Percentiles rank a stretch among this genome's conserved stretches.
These are phyloP conservation scores for Rhizopus microsporus DNA, from an alignment of 371 early-diverging fungal genomes.

Conservation along the genomic window DNA sequence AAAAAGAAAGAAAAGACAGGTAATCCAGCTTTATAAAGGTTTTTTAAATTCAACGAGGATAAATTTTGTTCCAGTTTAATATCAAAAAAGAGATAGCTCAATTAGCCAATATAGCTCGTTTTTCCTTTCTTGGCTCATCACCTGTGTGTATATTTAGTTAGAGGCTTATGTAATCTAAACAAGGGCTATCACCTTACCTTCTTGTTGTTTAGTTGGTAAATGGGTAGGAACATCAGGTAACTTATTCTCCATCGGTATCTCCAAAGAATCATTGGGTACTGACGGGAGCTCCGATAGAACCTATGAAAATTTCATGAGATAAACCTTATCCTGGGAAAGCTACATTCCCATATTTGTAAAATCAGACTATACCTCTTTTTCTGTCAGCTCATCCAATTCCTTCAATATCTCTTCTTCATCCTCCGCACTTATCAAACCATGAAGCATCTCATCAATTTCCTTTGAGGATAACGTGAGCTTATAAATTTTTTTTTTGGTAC, in stretches of 20 bases:
- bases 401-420: conserved; percentile 85
- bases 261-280: conserved; percentile 30
- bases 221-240: conserved; percentile 44
- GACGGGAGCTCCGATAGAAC: conserved; percentile 27
- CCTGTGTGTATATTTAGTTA: conserved; percentile 7
- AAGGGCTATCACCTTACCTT: conserved; percentile 9
- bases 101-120: conserved; percentile 24
- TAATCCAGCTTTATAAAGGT: not conserved
- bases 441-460: conserved; percentile 82
- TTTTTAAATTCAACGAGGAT: not conserved
- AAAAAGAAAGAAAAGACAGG: not conserved
- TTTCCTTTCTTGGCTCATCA: conserved; percentile 17
- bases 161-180: not conserved
- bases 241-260: conserved; percentile 4
- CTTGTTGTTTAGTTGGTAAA: conserved; percentile 8
- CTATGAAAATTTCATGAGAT: not conserved
- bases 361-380: conserved; percentile 37
- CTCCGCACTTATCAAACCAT: conserved; percentile 69
- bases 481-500: not conserved
- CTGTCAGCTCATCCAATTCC: conserved; percentile 72
- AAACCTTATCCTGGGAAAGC: not conserved
- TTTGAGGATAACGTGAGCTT: conserved; percentile 27
- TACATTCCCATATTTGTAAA: conserved; percentile 1
- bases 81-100: conserved; percentile 5
- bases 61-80: not conserved